phyloP scores from a whole-genome alignment of 2,329 filamentous ascomycete genomes.

The Pseudogymnoascus sp. region DNA sequence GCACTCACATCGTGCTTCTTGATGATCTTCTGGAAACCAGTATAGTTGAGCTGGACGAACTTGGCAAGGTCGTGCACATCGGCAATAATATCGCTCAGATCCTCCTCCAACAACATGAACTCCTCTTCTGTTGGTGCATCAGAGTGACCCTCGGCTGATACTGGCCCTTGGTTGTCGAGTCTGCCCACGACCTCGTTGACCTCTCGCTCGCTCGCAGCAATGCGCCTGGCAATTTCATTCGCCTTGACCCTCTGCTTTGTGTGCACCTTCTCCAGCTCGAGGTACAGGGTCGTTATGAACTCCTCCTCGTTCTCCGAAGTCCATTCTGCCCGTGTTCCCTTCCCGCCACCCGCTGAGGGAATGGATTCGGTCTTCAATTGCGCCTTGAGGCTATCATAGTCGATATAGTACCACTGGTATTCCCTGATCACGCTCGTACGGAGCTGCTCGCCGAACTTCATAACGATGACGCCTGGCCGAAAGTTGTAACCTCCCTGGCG shows the following conservation, averaged over 20 bases:
- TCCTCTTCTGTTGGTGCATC: conserved; percentile 75
- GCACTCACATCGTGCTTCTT: conserved; percentile 90
- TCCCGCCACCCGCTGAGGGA: conserved; percentile 39
- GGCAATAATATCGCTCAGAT: conserved; percentile 94
- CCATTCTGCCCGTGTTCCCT: conserved; percentile 60
- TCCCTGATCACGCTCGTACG: conserved; percentile 93
- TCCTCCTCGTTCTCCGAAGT: conserved; percentile 82
- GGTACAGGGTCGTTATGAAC: conserved; percentile 81
- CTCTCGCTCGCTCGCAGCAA: conserved; percentile 79
- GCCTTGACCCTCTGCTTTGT: conserved; percentile 96
- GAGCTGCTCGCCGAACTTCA: conserved; percentile 94
- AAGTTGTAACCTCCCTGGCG: conserved; percentile 3
- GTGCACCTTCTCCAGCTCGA: conserved; percentile 93
- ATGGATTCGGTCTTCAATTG: conserved; percentile 71
- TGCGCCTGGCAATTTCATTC: conserved; percentile 87
- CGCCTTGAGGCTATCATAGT: conserved; percentile 87
- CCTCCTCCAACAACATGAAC: conserved; percentile 87
- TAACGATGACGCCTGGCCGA: conserved; percentile 49
- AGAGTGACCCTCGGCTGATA: conserved; percentile 29
- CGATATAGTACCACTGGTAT: conserved; percentile 97
- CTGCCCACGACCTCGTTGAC: conserved; percentile 79
- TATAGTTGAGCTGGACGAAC: conserved; percentile 97
- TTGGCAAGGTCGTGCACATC: conserved; percentile 97
- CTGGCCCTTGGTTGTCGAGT: conserved; percentile 54
- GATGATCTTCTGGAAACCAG: conserved; percentile 98